These are phyloP conservation scores for Coemansia sp. DNA, from an alignment of 192 early-diverging fungal genomes.

Conservation along the genomic window DNA sequence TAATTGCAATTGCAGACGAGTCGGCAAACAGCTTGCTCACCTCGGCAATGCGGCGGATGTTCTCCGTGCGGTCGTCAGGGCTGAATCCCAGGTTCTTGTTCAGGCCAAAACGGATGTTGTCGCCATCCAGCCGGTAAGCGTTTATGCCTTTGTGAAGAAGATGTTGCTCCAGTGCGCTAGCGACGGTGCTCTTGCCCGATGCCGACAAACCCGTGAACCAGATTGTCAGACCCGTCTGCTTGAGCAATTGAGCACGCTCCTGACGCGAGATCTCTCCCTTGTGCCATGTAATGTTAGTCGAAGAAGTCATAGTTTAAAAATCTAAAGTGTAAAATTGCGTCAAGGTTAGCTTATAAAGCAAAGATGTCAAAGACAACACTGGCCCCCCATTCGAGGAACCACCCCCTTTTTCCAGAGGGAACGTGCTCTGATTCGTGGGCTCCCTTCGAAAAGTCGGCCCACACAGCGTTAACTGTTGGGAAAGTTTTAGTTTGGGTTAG, in stretches of 20 bases:
- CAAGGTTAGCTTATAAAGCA: not conserved
- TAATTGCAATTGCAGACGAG: conserved; percentile 75
- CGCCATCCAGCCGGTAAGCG: conserved; percentile 93
- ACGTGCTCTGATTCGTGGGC: too few species aligned
- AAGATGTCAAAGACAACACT: not conserved
- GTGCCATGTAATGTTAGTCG: conserved; percentile 91
- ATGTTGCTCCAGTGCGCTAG: conserved; percentile 85
- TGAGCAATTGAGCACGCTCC: conserved; percentile 70
- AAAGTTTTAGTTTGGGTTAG: too few species aligned
- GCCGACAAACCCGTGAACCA: conserved; percentile 97
- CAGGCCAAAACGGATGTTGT: conserved; percentile 96
- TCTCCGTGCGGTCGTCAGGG: conserved; percentile 87
- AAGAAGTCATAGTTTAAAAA: not conserved
- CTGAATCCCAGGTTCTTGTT: conserved; percentile 95
- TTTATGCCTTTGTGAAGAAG: conserved; percentile 70
- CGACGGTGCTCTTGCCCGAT: conserved; percentile 90
- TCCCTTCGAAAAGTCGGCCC: too few species aligned
- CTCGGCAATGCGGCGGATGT: conserved; percentile 93
- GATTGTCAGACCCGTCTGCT: conserved; percentile 74
- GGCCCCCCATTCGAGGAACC: too few species aligned
- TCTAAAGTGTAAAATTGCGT: not conserved
- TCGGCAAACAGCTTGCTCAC: conserved; percentile 87
- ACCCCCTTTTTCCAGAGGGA: too few species aligned
- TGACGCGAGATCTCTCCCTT: conserved; percentile 69
- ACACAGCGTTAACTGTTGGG: too few species aligned